These are phyloP conservation scores for Solanum medicagineum DNA, from an alignment of 257 asterid genomes.

Conservation along the genomic window DNA sequence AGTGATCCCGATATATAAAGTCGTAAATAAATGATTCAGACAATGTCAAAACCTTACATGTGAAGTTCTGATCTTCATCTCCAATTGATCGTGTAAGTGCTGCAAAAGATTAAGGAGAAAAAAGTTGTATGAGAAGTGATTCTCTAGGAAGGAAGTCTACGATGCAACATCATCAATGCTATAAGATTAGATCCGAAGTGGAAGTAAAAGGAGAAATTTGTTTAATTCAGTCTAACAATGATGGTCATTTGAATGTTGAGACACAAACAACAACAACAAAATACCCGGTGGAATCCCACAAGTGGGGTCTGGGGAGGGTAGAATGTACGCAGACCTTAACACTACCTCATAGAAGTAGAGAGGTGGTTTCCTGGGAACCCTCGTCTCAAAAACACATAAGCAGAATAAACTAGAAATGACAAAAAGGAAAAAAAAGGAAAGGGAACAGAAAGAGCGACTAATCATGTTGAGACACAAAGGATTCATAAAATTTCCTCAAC, in stretches of 20 bases:
- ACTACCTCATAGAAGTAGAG: no score
- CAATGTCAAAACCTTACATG: conserved; percentile 50
- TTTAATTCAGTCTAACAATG: not conserved
- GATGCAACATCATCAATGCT: not conserved
- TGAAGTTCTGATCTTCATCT: conserved; percentile 74
- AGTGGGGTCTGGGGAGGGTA: no score
- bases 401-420: no score
- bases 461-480: not conserved
- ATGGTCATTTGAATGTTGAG: not conserved
- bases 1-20: not conserved
- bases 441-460: no score
- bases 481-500: not conserved
- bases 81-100: conserved; percentile 85
- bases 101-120: conserved; percentile 25
- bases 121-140: not conserved
- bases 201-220: not conserved
- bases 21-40: not conserved
- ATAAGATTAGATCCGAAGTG: not conserved
- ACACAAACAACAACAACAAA: no score
- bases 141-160: not conserved
- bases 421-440: not conserved
- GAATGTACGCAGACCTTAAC: no score
- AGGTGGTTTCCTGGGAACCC: no score
- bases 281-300: no score
- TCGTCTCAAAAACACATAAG: no score